Conservation (phyloP, 1,139 yeast genomes). For the Casaregolazyma suthepensis region DNA sequence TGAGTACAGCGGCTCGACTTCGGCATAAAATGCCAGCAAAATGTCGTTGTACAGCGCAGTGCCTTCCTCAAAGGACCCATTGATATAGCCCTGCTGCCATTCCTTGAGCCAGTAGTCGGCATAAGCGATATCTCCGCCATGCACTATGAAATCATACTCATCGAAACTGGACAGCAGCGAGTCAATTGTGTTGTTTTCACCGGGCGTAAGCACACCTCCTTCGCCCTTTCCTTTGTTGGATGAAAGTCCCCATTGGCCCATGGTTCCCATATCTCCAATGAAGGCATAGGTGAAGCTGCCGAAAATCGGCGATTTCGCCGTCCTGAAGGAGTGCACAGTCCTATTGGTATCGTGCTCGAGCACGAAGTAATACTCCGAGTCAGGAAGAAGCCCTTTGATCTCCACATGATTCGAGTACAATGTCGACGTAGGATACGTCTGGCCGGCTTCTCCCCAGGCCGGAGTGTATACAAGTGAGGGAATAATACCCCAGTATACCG, state of each 20-base stretch:
- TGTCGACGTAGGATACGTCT: constrained; percentile 18
- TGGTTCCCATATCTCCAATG: constrained; percentile 18
- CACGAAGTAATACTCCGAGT: constrained; percentile 28
- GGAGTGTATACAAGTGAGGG: constrained; percentile 4
- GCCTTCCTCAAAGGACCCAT: constrained; percentile 6
- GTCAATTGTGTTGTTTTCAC: constrained; percentile 21
- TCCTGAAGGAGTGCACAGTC: constrained; percentile 14
- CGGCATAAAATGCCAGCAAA: constrained; percentile 23
- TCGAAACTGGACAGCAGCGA: constrained; percentile 18
- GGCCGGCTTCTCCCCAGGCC: constrained; percentile 10
- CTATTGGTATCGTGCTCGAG: constrained; percentile 16
- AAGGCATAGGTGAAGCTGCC: constrained; percentile 15
- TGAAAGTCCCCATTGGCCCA: constrained; percentile 18
- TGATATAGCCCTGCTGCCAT: constrained; percentile 12
- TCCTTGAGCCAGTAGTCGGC: constrained; percentile 28
- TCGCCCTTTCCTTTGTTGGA: constrained; percentile 11
- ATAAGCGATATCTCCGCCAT: constrained; percentile 27
- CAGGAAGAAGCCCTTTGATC: constrained; percentile 23
- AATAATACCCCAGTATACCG: constrained; percentile 11
- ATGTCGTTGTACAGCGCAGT: constrained; percentile 15
- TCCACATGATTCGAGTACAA: constrained; percentile 29
- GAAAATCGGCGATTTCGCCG: constrained; percentile 14
- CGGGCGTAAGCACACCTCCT: constrained; percentile 11
- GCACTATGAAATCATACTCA: constrained; percentile 23
- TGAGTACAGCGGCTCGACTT: constrained; percentile 22